Percentiles rank a stretch among this genome's conserved stretches.
Evolutionary conservation across 495 filamentous ascomycete genomes (phyloP).

Genomic region (Extremus antarcticus): DNA sequence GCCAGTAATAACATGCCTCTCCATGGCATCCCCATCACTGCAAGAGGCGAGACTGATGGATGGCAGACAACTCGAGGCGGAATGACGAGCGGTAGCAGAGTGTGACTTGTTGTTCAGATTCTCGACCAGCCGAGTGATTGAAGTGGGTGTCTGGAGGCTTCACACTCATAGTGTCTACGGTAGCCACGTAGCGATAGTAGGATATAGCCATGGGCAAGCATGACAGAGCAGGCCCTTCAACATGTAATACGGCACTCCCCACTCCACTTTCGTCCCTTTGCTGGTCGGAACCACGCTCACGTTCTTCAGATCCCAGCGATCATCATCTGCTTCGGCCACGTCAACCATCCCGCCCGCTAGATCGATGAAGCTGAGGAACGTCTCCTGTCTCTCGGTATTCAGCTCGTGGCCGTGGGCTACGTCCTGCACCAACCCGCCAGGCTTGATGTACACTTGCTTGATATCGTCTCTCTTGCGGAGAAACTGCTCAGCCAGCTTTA

Average conservation of each 20-base stretch:
- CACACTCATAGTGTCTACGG: not conserved
- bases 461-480: conserved; percentile 30
- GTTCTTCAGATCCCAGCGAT: conserved; percentile 30
- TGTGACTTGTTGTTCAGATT: too few species aligned
- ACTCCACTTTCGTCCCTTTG: conserved; percentile 14
- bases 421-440: conserved; percentile 33
- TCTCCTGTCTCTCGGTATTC: conserved; percentile 27
- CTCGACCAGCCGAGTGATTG: too few species aligned
- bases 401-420: conserved; percentile 33
- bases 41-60: too few species aligned
- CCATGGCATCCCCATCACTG: too few species aligned
- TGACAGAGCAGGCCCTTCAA: conserved; percentile 24
- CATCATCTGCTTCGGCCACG: conserved; percentile 31
- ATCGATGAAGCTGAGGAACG: conserved; percentile 34
- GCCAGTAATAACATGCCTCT: too few species aligned
- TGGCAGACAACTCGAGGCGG: too few species aligned
- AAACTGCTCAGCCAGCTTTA: conserved; percentile 27
- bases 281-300: conserved; percentile 29
- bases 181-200: conserved; percentile 22
- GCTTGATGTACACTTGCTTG: conserved; percentile 35
- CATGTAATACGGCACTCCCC: conserved; percentile 17
- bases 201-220: conserved; percentile 30
- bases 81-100: too few species aligned
- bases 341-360: conserved; percentile 41
- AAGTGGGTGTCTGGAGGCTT: too few species aligned